Base-by-base conservation (phyloP, 805 yeast genomes). In the Lipomyces sp. region DNA sequence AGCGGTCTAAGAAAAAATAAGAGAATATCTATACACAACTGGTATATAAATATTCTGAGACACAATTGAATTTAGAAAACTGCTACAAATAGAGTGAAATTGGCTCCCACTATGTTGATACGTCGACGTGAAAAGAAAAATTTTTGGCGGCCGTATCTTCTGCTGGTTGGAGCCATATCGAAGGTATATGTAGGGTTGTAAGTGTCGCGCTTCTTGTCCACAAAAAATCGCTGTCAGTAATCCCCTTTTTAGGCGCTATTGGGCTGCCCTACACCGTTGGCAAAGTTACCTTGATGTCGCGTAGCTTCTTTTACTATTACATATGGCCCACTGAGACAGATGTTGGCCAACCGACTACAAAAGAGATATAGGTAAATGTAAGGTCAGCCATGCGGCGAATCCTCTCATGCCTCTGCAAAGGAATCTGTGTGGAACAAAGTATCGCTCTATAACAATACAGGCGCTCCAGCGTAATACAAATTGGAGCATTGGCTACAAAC, bases 11-110 rank as follows among this genome's bases (percentile, higher is more conserved):
- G 59, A 5, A 3, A 30, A 32, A 30, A 15, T n/a, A 59, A 39
- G 13, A n/a, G 56, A n/a, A 60, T 30, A 62, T 60, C 11, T 57
- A 45, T 61, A 24, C 37, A 62, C 48, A 18, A 42, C 24, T 15
- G 32, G 39, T 35, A 39, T 18, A 57, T 35, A 45, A 35, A 34
- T 35, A 56, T 57, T 39, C 51, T 18, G 45, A 11, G 35, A 2
- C 13, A 18, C 7, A 45, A 53, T 50, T n/a, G 34, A 32, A 54
- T 54, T 33, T 10, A 29, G 15, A 59, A 29, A 50, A 59, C 15
- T 32, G 24, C 29, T n/a, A 24, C 29, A 37, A 24, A 30, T 34
- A 30, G 13, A 6, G 2, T 11, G 53, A 57, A 30, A 32, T 39
- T 35, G 60, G 13, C 8, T 32, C 24, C 15, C 53, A 15, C 18